These are phyloP conservation scores for Piper longum DNA, from an alignment of 164 flowering plant genomes.

Conservation along the genomic window DNA sequence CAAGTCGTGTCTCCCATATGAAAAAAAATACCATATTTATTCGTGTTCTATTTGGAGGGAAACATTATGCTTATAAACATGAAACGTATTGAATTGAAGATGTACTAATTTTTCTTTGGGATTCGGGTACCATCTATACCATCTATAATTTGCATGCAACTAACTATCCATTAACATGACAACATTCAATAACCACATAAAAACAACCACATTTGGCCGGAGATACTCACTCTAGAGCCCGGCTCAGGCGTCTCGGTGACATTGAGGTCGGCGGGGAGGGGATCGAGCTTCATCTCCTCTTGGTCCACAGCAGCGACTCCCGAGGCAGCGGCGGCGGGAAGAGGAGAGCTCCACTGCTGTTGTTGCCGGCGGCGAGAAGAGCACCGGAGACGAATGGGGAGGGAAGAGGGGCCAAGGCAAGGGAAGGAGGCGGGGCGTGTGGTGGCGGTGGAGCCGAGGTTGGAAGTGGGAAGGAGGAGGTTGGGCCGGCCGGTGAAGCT, in stretches of 20 bases:
- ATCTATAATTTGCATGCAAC: too few relatives aligned
- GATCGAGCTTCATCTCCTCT: constrained; percentile 12
- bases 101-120: too few relatives aligned
- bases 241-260: constrained; percentile 51
- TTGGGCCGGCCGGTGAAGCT: background rate
- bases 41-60: too few relatives aligned
- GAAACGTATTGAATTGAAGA: too few relatives aligned
- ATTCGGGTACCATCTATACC: too few relatives aligned
- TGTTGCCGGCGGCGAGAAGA: background rate
- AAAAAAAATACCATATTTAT: too few relatives aligned
- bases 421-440: background rate
- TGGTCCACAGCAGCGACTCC: background rate
- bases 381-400: background rate
- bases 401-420: background rate
- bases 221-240: constrained; percentile 42
- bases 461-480: background rate
- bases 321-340: background rate
- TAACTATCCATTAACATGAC: too few relatives aligned
- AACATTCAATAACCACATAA: too few relatives aligned
- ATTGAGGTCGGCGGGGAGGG: constrained; percentile 52
- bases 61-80: too few relatives aligned
- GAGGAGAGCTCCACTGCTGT: background rate
- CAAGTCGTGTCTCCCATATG: too few relatives aligned
- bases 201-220: background rate
- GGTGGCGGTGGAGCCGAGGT: background rate